phyloP scores from a whole-genome alignment of 371 early-diverging fungal species.

The Mortierella sp. region DNA sequence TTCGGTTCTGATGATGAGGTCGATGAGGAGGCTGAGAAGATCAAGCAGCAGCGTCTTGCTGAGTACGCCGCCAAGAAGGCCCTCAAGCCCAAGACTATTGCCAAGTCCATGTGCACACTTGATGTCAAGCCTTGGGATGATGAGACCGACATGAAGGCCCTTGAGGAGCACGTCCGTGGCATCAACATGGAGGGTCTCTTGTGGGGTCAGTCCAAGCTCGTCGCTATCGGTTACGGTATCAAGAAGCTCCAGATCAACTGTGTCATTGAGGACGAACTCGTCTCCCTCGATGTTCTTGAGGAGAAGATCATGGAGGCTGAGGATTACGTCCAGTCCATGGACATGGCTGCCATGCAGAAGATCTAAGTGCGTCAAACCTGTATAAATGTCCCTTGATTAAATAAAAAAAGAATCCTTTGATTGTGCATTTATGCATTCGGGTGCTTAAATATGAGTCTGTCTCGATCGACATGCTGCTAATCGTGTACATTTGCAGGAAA shows the following conservation, averaged over 20 bases:
- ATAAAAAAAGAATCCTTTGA: constrained; percentile 8
- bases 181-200: constrained; percentile 91
- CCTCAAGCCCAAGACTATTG: constrained; percentile 89
- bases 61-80: constrained; percentile 96
- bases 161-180: constrained; percentile 79
- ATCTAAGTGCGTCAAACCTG: constrained; percentile 71
- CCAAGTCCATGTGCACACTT: constrained; percentile 93
- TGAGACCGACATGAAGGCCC: constrained; percentile 88
- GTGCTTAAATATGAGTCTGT: too few relatives aligned
- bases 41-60: constrained; percentile 91
- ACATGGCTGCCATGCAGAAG: constrained; percentile 94
- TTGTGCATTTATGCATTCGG: background rate
- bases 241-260: constrained; percentile 95
- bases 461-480: too few relatives aligned
- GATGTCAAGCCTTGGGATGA: constrained; percentile 99
- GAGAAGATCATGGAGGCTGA: constrained; percentile 85
- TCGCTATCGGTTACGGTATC: constrained; percentile 94
- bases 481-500: too few relatives aligned
- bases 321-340: constrained; percentile 95
- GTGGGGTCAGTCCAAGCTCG: constrained; percentile 88
- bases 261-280: constrained; percentile 95
- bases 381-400: constrained; percentile 14
- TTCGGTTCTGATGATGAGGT: constrained; percentile 96
- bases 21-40: constrained; percentile 91
- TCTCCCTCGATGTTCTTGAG: constrained; percentile 83